phyloP scores from a whole-genome alignment of 495 filamentous ascomycete genomes.

The Xylaria acuta region DNA sequence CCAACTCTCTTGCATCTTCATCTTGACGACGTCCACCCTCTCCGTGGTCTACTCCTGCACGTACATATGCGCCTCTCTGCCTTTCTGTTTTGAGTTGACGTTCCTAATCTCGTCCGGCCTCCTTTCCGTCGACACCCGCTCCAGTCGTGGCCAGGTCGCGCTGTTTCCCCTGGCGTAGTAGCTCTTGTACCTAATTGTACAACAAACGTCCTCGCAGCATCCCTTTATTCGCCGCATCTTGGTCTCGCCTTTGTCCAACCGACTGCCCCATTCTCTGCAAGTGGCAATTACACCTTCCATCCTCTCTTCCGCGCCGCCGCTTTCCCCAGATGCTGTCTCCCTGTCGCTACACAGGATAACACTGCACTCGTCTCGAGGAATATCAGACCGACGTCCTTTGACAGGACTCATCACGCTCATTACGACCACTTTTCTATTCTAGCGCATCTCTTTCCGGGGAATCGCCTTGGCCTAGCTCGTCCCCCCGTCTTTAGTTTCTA shows the following conservation, averaged over 20 bases:
- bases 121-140: background rate
- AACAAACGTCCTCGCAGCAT: constrained; percentile 2
- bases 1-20: constrained; percentile 11
- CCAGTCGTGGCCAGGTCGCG: background rate
- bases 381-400: constrained; percentile 23
- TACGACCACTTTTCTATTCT: constrained; percentile 2
- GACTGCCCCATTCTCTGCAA: background rate
- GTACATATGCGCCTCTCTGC: constrained; percentile 5
- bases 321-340: background rate
- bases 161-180: background rate
- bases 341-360: background rate
- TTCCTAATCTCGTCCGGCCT: background rate
- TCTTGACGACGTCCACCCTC: background rate
- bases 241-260: constrained; percentile 20
- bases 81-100: background rate
- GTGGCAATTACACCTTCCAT: background rate
- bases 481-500: background rate
- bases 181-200: constrained; percentile 4
- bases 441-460: background rate
- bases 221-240: background rate
- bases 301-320: background rate
- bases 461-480: background rate
- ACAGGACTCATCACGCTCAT: constrained; percentile 22
- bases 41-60: background rate
- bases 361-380: background rate